These are phyloP conservation scores for Hypoxylon sp. DNA, from an alignment of 2,329 filamentous ascomycete genomes.

Conservation along the genomic window DNA sequence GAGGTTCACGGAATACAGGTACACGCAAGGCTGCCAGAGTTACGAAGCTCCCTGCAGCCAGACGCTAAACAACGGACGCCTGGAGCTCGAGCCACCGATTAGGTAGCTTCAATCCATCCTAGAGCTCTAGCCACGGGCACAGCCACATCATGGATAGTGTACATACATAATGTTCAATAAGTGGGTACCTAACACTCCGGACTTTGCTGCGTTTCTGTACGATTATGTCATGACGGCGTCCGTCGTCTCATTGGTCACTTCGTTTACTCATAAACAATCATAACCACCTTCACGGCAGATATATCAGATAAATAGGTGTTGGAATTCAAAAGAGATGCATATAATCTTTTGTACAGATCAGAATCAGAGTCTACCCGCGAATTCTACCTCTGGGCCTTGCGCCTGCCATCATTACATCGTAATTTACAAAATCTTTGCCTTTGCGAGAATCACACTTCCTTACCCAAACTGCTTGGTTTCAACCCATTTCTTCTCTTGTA, in stretches of 20 bases:
- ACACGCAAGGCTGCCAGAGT: conserved; percentile 46
- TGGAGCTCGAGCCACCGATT: conserved; percentile 43
- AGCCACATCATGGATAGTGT: no score
- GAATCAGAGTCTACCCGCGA: conserved; percentile 2
- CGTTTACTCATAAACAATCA: not conserved
- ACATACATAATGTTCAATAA: not conserved
- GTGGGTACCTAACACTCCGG: not conserved
- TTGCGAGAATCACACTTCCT: conserved; percentile 15
- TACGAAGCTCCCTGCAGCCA: conserved; percentile 43
- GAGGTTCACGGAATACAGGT: conserved; percentile 33
- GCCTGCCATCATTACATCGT: conserved; percentile 22
- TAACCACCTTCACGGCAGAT: no score
- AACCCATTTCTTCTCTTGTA: conserved; percentile 51
- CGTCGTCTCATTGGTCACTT: not conserved
- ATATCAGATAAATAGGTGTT: not conserved
- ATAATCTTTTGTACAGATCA: conserved; percentile 6
- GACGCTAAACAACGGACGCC: conserved; percentile 19
- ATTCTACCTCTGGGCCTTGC: not conserved
- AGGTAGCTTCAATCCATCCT: not conserved
- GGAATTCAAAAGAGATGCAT: not conserved
- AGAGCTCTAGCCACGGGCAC: conserved; percentile 23
- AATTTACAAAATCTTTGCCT: conserved; percentile 18
- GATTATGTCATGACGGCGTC: not conserved
- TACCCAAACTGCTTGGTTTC: conserved; percentile 49
- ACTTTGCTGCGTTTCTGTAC: not conserved